phyloP scores from a whole-genome alignment of 2,329 filamentous ascomycete species.

The Berkeleyomyces basicola region DNA sequence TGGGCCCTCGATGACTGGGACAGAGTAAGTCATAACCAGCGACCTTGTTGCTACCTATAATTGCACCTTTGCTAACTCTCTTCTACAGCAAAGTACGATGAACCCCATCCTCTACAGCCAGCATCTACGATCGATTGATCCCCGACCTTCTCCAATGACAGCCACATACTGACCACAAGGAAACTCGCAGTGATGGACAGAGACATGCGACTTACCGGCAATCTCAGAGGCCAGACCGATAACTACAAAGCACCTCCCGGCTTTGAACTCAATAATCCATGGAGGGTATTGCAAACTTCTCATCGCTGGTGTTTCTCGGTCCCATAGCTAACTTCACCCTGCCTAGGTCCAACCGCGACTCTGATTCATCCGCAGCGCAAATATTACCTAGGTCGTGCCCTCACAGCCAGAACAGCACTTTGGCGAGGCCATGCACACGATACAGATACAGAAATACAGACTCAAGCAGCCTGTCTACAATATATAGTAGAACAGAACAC shows the following conservation, averaged over 20 bases:
- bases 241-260: constrained; percentile 37
- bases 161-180: constrained; percentile 5
- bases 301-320: background rate
- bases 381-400: background rate
- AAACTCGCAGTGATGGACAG: constrained; percentile 44
- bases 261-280: constrained; percentile 46
- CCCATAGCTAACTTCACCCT: background rate
- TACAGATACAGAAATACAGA: constrained; percentile 15
- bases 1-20: constrained; percentile 49
- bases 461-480: background rate
- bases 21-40: constrained; percentile 28
- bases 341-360: constrained; percentile 9
- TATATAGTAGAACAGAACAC: background rate
- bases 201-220: constrained; percentile 43
- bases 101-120: background rate
- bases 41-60: background rate
- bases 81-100: constrained; percentile 35
- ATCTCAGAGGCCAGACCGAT: constrained; percentile 40
- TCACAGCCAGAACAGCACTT: constrained; percentile 14
- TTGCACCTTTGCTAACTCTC: constrained; percentile 18
- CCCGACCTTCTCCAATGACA: background rate
- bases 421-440: constrained; percentile 8
- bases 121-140: background rate
- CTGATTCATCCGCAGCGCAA: background rate
- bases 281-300: constrained; percentile 33